phyloP scores from a whole-genome alignment of 352 stramenopile genomes.

The Aphanomyces invadans region DNA sequence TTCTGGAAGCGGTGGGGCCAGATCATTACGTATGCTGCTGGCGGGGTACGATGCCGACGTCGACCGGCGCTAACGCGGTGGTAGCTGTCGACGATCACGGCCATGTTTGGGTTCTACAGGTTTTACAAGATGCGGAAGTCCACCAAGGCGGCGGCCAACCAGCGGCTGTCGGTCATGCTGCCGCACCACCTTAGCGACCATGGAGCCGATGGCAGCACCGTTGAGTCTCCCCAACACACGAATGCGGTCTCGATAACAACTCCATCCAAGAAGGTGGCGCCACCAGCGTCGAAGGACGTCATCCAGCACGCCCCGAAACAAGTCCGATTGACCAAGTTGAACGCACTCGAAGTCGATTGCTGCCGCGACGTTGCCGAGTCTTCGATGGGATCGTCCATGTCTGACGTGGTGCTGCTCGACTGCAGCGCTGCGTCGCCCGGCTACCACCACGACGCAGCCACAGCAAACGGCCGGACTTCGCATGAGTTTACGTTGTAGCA shows the following conservation, averaged over 20 bases:
- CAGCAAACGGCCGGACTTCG: not conserved
- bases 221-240: not conserved
- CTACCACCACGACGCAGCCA: not conserved
- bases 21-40: conserved; percentile 20
- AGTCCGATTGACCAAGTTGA: not conserved
- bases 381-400: conserved; percentile 2
- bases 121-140: conserved; percentile 18
- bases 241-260: not conserved
- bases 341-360: not conserved
- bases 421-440: too few species aligned
- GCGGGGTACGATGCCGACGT: conserved; percentile 7
- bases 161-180: not conserved
- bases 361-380: not conserved
- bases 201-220: not conserved
- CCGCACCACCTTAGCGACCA: not conserved
- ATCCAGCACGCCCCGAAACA: not conserved
- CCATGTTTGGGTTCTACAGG: conserved; percentile 19
- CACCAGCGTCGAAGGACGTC: too few species aligned
- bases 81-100: conserved; percentile 20
- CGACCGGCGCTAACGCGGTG: not conserved
- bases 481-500: conserved; percentile 20
- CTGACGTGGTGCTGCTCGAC: not conserved
- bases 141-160: not conserved
- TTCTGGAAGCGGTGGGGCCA: conserved; percentile 23
- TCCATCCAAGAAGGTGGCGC: too few species aligned